Conservation (phyloP, 2,329 filamentous ascomycete genomes). For the Xenosphaeropsis pyriputrescens region DNA sequence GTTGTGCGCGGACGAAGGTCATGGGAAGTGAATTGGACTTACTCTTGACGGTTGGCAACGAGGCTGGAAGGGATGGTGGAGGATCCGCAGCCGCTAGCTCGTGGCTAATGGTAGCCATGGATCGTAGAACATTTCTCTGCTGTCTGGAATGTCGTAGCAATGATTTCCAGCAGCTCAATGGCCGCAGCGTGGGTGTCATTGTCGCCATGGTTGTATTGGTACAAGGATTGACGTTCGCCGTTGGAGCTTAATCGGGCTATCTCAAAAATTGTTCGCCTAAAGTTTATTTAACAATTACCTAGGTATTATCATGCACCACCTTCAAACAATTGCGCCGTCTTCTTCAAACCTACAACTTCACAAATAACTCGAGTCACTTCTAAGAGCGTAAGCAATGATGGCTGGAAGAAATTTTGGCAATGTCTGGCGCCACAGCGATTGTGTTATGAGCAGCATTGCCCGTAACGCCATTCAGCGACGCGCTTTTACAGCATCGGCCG, state of each 20-base stretch:
- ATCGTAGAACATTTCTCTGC: slow-evolving; percentile 27
- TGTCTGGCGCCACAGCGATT: slow-evolving; percentile 7
- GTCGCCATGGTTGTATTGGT: slow-evolving; percentile 12
- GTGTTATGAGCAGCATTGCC: slow-evolving; percentile 1
- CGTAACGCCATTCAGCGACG: slow-evolving; percentile 5
- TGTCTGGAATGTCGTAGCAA: slow-evolving; percentile 42
- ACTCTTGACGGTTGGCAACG: slow-evolving; percentile 5
- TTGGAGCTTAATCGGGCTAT: background rate
- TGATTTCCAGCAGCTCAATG: slow-evolving; percentile 56
- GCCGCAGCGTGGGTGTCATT: slow-evolving; percentile 34
- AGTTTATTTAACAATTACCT: slow-evolving; percentile 3
- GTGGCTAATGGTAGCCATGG: slow-evolving; percentile 32
- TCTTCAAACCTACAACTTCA: background rate
- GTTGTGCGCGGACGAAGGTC: background rate
- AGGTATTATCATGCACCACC: too few species aligned
- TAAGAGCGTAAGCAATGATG: slow-evolving; percentile 5
- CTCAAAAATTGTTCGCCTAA: slow-evolving; percentile 5
- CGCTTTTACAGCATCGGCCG: slow-evolving; percentile 14
- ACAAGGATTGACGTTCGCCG: background rate
- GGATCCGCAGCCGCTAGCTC: slow-evolving; percentile 17
- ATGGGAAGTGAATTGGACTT: slow-evolving; percentile 1
- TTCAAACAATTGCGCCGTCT: too few species aligned
- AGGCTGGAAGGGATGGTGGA: slow-evolving; percentile 4
- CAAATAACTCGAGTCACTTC: background rate
- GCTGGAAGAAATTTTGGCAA: slow-evolving; percentile 5